Percentiles rank a stretch among this genome's conserved stretches.
Evolutionary conservation across 805 yeast genomes (phyloP).

Genomic region (Saccharomyces jurei): DNA sequence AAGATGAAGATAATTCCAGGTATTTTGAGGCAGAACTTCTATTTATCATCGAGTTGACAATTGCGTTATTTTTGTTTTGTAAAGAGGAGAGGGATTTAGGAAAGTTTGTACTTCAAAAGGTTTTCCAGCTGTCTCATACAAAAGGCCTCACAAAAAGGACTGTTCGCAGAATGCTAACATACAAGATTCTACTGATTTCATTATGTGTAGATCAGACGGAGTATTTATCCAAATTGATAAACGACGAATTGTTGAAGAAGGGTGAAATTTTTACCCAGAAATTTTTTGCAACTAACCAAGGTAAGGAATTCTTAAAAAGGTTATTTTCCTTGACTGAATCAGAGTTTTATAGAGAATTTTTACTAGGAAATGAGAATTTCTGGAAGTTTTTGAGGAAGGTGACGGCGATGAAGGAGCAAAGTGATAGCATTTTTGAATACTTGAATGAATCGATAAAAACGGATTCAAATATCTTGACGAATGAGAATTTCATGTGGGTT

Average conservation of each 20-base stretch:
- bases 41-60: constrained; percentile 39
- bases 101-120: constrained; percentile 14
- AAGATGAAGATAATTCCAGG: constrained; percentile 27
- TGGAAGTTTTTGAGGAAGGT: constrained; percentile 48
- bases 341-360: constrained; percentile 22
- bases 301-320: constrained; percentile 39
- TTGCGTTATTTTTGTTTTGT: constrained; percentile 24
- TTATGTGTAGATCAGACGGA: constrained; percentile 18
- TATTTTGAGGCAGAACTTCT: constrained; percentile 40
- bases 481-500: constrained; percentile 52
- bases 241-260: constrained; percentile 25
- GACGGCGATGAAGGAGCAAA: constrained; percentile 38
- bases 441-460: constrained; percentile 35
- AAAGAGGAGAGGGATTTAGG: constrained; percentile 29
- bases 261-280: constrained; percentile 29
- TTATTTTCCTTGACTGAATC: constrained; percentile 29
- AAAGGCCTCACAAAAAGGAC: constrained; percentile 20
- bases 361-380: constrained; percentile 44
- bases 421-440: constrained; percentile 40
- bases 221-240: constrained; percentile 17
- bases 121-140: constrained; percentile 11
- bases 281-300: constrained; percentile 36
- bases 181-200: constrained; percentile 32
- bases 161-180: constrained; percentile 29
- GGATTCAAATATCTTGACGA: constrained; percentile 32